A percentile compares a stretch with the other conserved stretches of the same genome.
These are phyloP conservation scores for Metarhizium humberi DNA, from an alignment of 2,329 filamentous ascomycete genomes.

Conservation along the genomic window DNA sequence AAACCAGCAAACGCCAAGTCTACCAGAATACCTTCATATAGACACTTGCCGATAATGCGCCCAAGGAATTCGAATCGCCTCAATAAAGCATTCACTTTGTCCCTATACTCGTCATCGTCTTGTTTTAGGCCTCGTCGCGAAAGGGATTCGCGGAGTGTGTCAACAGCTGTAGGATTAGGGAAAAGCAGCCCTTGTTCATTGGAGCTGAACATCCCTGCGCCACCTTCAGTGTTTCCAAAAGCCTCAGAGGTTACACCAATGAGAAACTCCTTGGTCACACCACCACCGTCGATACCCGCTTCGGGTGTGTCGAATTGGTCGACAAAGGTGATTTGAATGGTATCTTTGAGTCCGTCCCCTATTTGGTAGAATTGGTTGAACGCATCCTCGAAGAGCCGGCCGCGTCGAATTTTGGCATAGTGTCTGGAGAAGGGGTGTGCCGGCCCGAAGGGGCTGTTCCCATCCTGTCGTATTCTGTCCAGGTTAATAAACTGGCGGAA, in stretches of 20 bases:
- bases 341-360: slow-evolving; percentile 79
- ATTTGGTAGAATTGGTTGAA: slow-evolving; percentile 74
- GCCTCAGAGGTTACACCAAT: slow-evolving; percentile 81
- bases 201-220: slow-evolving; percentile 59
- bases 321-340: slow-evolving; percentile 93
- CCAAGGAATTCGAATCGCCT: slow-evolving; percentile 84
- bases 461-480: slow-evolving; percentile 37
- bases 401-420: slow-evolving; percentile 70
- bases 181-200: slow-evolving; percentile 84
- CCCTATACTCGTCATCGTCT: slow-evolving; percentile 45
- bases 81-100: slow-evolving; percentile 50
- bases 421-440: slow-evolving; percentile 41
- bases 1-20: slow-evolving; percentile 91
- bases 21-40: slow-evolving; percentile 93
- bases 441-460: slow-evolving; percentile 4
- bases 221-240: slow-evolving; percentile 47
- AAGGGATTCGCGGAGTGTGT: slow-evolving; percentile 55
- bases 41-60: slow-evolving; percentile 86
- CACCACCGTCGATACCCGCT: slow-evolving; percentile 92
- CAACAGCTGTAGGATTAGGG: slow-evolving; percentile 71
- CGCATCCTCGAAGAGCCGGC: slow-evolving; percentile 76
- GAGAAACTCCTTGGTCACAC: slow-evolving; percentile 95
- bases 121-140: slow-evolving; percentile 42
- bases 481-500: slow-evolving; percentile 86
- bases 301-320: slow-evolving; percentile 81